These are phyloP conservation scores for Exophiala oligosperma DNA, from an alignment of 2,329 filamentous ascomycete genomes.

Conservation along the genomic window DNA sequence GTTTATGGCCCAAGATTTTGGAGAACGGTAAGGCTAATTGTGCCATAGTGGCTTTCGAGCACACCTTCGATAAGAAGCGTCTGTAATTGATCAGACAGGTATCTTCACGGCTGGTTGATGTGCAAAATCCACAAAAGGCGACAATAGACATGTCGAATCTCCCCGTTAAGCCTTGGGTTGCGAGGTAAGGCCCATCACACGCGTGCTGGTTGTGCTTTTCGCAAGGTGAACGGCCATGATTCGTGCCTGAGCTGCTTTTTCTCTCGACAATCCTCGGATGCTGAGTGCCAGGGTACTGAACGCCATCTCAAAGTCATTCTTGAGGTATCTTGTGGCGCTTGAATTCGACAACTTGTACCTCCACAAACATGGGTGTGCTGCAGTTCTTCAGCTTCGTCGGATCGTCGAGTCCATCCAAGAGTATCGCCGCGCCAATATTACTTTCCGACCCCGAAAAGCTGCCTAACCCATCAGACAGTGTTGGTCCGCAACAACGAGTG, in stretches of 20 bases:
- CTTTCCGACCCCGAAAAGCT: not conserved
- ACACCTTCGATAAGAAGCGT: slow-evolving; percentile 7
- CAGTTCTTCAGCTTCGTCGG: slow-evolving; percentile 8
- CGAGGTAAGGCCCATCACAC: no score
- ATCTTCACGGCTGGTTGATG: not conserved
- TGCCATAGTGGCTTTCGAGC: not conserved
- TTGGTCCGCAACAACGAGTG: slow-evolving; percentile 3
- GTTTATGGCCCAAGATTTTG: not conserved
- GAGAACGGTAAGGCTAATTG: not conserved
- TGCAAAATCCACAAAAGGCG: not conserved
- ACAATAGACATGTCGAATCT: not conserved
- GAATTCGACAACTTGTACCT: not conserved
- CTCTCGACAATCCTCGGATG: no score
- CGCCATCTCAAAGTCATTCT: not conserved
- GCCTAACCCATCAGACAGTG: no score
- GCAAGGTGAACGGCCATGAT: no score
- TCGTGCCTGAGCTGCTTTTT: no score
- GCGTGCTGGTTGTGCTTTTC: no score
- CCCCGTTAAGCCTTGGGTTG: no score
- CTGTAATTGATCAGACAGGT: not conserved
- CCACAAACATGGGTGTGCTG: slow-evolving; percentile 11
- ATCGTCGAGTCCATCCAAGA: slow-evolving; percentile 1
- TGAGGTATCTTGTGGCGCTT: not conserved
- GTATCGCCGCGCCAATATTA: not conserved
- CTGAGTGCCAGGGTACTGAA: no score